Evolutionary conservation across 352 stramenopile species (phyloP).

Genomic region (Phytophthora sojae): DNA sequence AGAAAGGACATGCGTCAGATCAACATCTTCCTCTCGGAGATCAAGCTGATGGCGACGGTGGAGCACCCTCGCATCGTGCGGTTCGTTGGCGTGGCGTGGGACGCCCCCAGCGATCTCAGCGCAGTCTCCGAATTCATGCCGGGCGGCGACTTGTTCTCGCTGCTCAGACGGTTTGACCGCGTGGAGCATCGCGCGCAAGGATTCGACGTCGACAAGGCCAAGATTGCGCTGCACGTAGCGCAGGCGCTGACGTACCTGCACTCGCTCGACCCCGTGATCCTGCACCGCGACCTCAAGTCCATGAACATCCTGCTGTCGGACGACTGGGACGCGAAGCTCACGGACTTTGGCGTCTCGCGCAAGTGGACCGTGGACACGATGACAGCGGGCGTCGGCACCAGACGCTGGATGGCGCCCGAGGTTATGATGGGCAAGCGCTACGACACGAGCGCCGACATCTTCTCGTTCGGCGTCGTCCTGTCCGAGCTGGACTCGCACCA

Average conservation of each 20-base stretch:
- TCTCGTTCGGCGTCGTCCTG: conserved; percentile 51
- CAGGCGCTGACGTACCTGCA: conserved; percentile 65
- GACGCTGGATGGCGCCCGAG: conserved; percentile 60
- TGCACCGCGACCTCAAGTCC: conserved; percentile 71
- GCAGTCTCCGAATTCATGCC: conserved; percentile 68
- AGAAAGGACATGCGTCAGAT: conserved; percentile 56
- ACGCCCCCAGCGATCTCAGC: conserved; percentile 51
- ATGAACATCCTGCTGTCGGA: conserved; percentile 60
- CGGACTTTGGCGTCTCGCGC: conserved; percentile 63
- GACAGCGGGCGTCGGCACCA: conserved; percentile 49
- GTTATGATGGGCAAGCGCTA: conserved; percentile 61
- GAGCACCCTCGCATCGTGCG: conserved; percentile 67
- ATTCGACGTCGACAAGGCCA: conserved; percentile 52
- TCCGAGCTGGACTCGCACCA: conserved; percentile 47
- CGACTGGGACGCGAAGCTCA: conserved; percentile 52
- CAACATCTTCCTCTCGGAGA: conserved; percentile 59
- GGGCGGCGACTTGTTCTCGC: conserved; percentile 49
- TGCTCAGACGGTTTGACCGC: conserved; percentile 45
- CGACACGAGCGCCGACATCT: conserved; percentile 55
- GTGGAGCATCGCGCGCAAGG: conserved; percentile 37
- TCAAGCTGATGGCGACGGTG: conserved; percentile 63
- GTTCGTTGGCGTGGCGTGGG: conserved; percentile 69
- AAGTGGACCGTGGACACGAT: conserved; percentile 53
- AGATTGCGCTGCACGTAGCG: conserved; percentile 51
- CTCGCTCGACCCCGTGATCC: conserved; percentile 43